Conservation (phyloP, 148 eudicot genomes). For the Arctostaphylos glauca region DNA sequence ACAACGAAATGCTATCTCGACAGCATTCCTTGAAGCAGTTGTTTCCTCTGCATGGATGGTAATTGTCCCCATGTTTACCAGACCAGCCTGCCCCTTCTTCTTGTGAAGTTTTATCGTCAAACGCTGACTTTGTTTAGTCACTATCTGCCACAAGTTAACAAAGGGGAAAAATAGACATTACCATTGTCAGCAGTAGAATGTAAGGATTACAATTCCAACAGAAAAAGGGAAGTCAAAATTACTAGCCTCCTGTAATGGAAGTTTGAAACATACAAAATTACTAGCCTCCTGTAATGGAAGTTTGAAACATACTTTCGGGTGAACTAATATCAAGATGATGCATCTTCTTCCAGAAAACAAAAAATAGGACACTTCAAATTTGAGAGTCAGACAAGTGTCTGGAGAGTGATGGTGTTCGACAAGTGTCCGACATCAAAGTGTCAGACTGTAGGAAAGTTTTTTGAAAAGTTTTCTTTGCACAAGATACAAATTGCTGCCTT, state of each 20-base stretch:
- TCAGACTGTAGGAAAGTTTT: too few species aligned
- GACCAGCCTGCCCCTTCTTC: slow-evolving; percentile 31
- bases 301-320: too few species aligned
- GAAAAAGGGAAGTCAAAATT: not conserved
- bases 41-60: slow-evolving; percentile 81
- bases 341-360: not conserved
- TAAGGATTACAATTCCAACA: not conserved
- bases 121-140: slow-evolving; percentile 57
- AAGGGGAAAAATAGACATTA: slow-evolving; percentile 6
- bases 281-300: not conserved
- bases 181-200: not conserved
- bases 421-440: too few species aligned
- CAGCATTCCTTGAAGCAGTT: slow-evolving; percentile 58
- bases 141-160: slow-evolving; percentile 52
- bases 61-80: slow-evolving; percentile 50
- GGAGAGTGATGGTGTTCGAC: not conserved
- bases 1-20: slow-evolving; percentile 67
- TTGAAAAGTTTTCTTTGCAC: too few species aligned
- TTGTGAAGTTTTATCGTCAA: slow-evolving; percentile 61
- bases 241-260: not conserved
- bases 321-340: not conserved
- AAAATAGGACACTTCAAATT: not conserved
- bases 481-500: too few species aligned
- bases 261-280: not conserved
- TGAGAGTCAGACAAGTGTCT: not conserved